Conservation (phyloP, 495 filamentous ascomycete species). For the Penicillium chermesinum region DNA sequence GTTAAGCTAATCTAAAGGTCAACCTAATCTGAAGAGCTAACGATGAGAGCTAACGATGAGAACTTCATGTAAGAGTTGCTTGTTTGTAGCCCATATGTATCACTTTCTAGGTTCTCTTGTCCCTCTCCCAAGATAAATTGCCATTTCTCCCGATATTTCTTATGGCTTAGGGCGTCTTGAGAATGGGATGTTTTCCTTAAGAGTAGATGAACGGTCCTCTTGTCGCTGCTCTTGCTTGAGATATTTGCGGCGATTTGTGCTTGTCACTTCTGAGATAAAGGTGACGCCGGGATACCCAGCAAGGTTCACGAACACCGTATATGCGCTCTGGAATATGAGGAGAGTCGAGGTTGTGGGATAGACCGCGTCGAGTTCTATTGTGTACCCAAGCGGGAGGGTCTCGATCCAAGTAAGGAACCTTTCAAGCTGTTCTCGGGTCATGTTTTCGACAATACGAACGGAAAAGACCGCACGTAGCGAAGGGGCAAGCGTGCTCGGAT, state of each 20-base stretch:
- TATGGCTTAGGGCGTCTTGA: constrained; percentile 6
- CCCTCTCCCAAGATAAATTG: no score
- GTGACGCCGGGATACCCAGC: constrained; percentile 5
- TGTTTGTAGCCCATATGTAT: no score
- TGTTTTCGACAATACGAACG: constrained; percentile 11
- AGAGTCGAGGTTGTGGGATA: constrained; percentile 7
- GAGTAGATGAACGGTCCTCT: constrained; percentile 1
- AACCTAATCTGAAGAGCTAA: no score
- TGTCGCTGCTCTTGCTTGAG: constrained; percentile 7
- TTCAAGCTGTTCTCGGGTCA: constrained; percentile 6
- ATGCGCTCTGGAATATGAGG: constrained; percentile 10
- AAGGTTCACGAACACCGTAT: constrained; percentile 7
- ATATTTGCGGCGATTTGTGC: constrained; percentile 5
- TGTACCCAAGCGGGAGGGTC: constrained; percentile 5
- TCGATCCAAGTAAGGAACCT: constrained; percentile 11
- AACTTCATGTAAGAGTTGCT: no score
- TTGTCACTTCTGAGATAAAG: constrained; percentile 11
- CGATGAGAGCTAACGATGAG: no score
- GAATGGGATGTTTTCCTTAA: constrained; percentile 8
- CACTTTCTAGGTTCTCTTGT: no score
- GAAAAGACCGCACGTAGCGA: constrained; percentile 12
- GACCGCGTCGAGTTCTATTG: constrained; percentile 7
- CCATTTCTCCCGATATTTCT: no score
- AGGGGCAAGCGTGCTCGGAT: constrained; percentile 7
- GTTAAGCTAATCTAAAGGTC: no score